Base-by-base conservation (phyloP, 345 rosid genomes). In the Cochlearia excelsa region DNA sequence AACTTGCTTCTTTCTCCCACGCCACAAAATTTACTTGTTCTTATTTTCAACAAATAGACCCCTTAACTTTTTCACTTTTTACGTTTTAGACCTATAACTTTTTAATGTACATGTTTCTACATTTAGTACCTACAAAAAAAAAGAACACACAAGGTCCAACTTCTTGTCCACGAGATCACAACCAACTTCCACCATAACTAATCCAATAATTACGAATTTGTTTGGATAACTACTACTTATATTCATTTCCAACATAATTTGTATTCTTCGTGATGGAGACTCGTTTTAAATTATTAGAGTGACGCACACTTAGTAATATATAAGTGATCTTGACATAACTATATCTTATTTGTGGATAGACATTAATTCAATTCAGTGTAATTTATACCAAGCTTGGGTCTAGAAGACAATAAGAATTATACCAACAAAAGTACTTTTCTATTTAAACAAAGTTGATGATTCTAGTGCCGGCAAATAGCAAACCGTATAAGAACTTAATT, bases 121-220 rank as follows among this genome's bases (percentile, higher is more conserved):
- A 4, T 54, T 46, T 35, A 30, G 8, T 28, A 40, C 7, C 3
- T 46, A n/a, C 47, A 8, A 28, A 6, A 6, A 6, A 46, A 44
- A 31, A 9, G 5, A 44, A 31, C 26, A 41, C 30, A 28, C 31
- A 9, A 41, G 23, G 23, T 16, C 23, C 23, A 16, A 16, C 23
- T 16, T 52, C 54, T 51, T 69, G 63, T 56, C 68, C 2, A 41
- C 69, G 51, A 63, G 23, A 16, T 16, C 23, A 16, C 23, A 16
- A 63, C 64, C 65, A 56, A 70, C 69, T 63, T 69, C 68, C 74
- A 69, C 54, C 54, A 41, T 27, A 38, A 62, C 68, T 56, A 62
- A 69, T 62, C 74, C 43, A 49, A 40, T 49, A 9, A 27, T 46
- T 23, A 16, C 23, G 23, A 16, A 16, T 16, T 11, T 29, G 2